Evolutionary conservation across 208 protist species (phyloP).

Genomic region (Herpetomonas tarakana): DNA sequence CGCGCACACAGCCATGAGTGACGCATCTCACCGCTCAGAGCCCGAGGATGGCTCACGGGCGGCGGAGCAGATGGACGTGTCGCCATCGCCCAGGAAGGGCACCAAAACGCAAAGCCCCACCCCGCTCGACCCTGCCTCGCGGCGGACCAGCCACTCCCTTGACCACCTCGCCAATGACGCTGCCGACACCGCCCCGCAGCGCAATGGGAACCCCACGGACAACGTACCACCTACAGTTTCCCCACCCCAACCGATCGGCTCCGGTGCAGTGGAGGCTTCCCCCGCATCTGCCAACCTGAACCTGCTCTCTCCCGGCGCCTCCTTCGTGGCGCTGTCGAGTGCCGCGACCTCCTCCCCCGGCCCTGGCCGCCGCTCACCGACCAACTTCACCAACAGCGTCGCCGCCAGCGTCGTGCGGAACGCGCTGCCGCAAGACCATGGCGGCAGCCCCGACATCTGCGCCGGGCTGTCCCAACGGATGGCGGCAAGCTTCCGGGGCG

Average conservation of each 20-base stretch:
- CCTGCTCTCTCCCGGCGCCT: not conserved
- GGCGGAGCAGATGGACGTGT: too few relatives aligned
- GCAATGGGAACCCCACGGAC: too few relatives aligned
- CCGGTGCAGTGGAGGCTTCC: not conserved
- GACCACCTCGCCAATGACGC: not conserved
- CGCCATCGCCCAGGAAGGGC: not conserved
- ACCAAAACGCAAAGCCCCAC: not conserved
- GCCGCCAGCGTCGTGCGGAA: not conserved
- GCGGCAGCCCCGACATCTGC: not conserved
- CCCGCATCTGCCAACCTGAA: not conserved
- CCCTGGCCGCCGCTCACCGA: not conserved
- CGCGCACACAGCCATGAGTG: not conserved
- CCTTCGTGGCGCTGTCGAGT: not conserved
- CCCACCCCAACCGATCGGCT: not conserved
- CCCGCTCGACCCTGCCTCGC: not conserved
- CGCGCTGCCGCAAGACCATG: not conserved
- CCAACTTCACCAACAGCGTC: not conserved
- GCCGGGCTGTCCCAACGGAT: not conserved
- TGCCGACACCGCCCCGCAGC: not conserved
- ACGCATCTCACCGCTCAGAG: not conserved
- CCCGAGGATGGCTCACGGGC: not conserved
- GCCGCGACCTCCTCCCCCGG: not conserved
- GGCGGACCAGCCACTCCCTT: not conserved
- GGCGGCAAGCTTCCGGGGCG: not conserved
- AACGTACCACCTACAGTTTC: too few relatives aligned